phyloP scores from a whole-genome alignment of 208 protist genomes.

The Vickermania ingenoplastis region DNA sequence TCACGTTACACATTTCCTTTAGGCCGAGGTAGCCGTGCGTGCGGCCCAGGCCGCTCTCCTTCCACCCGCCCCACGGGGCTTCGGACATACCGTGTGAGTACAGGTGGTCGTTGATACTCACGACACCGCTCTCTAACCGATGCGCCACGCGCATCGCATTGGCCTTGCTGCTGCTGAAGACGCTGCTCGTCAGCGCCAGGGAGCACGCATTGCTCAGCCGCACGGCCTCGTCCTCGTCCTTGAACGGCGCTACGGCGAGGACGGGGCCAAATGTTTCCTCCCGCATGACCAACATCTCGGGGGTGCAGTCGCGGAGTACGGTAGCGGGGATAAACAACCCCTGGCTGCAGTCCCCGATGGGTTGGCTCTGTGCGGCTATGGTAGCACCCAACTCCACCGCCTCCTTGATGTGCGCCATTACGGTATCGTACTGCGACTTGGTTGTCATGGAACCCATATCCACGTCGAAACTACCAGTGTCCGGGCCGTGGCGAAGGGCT shows the following conservation, averaged over 20 bases:
- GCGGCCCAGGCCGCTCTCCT: slow-evolving; percentile 77
- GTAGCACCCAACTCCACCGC: slow-evolving; percentile 46
- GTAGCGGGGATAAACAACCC: slow-evolving; percentile 82
- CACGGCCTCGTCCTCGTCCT: slow-evolving; percentile 69
- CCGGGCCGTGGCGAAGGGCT: slow-evolving; percentile 60
- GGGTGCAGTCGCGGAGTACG: slow-evolving; percentile 62
- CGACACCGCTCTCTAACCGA: slow-evolving; percentile 64
- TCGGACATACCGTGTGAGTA: slow-evolving; percentile 55
- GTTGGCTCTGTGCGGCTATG: slow-evolving; percentile 60
- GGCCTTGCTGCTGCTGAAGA: slow-evolving; percentile 43
- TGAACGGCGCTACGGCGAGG: slow-evolving; percentile 61
- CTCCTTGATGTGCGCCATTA: slow-evolving; percentile 57
- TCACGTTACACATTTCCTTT: slow-evolving; percentile 78
- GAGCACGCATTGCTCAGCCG: slow-evolving; percentile 56
- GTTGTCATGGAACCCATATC: slow-evolving; percentile 72
- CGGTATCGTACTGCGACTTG: slow-evolving; percentile 38
- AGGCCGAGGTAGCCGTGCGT: slow-evolving; percentile 72
- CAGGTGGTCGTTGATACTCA: slow-evolving; percentile 79
- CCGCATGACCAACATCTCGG: slow-evolving; percentile 70
- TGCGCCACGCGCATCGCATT: slow-evolving; percentile 27
- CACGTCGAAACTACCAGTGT: slow-evolving; percentile 36
- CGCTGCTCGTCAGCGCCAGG: slow-evolving; percentile 69
- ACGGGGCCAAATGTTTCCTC: slow-evolving; percentile 93
- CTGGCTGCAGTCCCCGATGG: slow-evolving; percentile 24
- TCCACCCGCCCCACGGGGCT: slow-evolving; percentile 85